Evolutionary conservation across 1,284 basidiomycete genomes (phyloP).

Genomic region (Somion occarium): DNA sequence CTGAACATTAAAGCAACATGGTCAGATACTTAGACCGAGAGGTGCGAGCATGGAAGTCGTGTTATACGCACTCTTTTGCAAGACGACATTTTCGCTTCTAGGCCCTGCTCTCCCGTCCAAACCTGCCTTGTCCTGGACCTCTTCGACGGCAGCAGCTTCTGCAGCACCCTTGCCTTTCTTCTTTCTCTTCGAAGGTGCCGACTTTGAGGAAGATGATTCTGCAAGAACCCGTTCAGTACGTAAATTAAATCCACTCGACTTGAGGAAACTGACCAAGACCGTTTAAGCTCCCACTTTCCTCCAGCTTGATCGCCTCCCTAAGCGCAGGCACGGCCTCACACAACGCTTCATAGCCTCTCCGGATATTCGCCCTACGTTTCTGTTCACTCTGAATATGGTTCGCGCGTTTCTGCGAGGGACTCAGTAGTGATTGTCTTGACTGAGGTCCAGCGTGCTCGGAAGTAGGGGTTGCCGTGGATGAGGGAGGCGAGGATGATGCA

Average conservation of each 20-base stretch:
- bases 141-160: conserved; percentile 9
- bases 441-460: conserved; percentile 9
- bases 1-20: conserved; percentile 32
- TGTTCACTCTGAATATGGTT: conserved; percentile 91
- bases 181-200: conserved; percentile 6
- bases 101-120: conserved; percentile 79
- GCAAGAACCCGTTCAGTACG: too few species aligned
- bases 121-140: conserved; percentile 24
- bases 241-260: neutral
- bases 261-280: neutral
- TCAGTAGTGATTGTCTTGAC: conserved; percentile 30
- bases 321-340: conserved; percentile 79
- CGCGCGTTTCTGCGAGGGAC: conserved; percentile 80
- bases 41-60: neutral
- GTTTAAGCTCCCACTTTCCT: conserved; percentile 37
- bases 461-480: conserved; percentile 6
- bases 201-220: neutral
- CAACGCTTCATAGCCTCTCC: conserved; percentile 81
- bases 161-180: conserved; percentile 21
- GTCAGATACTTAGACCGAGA: neutral
- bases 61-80: conserved; percentile 68
- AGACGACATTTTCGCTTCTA: conserved; percentile 79
- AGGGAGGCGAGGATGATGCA: conserved; percentile 10
- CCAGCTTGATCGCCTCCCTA: conserved; percentile 65
- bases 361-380: conserved; percentile 88